Conservation (phyloP, 225 moss, liverwort and hornwort species). For the Bryum argenteum region DNA sequence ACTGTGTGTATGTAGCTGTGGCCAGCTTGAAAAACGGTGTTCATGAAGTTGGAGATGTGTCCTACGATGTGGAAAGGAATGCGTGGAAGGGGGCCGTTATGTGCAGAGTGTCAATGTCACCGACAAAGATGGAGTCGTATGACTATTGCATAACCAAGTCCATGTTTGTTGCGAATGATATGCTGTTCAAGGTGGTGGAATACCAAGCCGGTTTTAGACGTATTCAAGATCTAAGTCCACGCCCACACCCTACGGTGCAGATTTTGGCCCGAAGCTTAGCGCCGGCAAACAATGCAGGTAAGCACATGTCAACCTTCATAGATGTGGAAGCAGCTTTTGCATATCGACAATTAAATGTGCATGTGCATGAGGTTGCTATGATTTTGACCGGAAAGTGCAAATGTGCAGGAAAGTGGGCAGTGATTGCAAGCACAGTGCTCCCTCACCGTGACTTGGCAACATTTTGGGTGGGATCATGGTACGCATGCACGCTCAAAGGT, state of each 20-base stretch:
- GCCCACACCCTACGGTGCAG: constrained; percentile 12
- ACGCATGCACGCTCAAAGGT: not conserved
- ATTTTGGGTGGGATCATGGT: constrained; percentile 9
- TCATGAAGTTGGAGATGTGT: constrained; percentile 11
- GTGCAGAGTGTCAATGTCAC: not conserved
- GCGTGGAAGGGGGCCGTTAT: not conserved
- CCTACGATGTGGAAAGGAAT: constrained; percentile 1
- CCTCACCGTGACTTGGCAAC: not conserved
- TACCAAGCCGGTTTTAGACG: not conserved
- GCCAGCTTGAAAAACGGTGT: not conserved
- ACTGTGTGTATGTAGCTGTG: constrained; percentile 19
- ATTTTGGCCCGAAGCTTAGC: constrained; percentile 8
- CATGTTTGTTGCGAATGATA: not conserved
- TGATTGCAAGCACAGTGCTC: constrained; percentile 20
- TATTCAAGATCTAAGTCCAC: not conserved
- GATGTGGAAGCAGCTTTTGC: not conserved
- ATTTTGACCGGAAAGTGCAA: not conserved
- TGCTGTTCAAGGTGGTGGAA: constrained; percentile 25
- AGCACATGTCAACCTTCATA: not conserved
- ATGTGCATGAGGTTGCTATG: not conserved
- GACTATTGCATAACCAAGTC: constrained; percentile 1
- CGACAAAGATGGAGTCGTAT: not conserved
- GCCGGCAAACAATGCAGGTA: not conserved
- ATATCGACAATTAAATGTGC: not conserved
- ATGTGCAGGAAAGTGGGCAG: constrained; percentile 5